Evolutionary conservation across 805 yeast species (phyloP).

Genomic region (Hemisphaericaspora nanyangensis): DNA sequence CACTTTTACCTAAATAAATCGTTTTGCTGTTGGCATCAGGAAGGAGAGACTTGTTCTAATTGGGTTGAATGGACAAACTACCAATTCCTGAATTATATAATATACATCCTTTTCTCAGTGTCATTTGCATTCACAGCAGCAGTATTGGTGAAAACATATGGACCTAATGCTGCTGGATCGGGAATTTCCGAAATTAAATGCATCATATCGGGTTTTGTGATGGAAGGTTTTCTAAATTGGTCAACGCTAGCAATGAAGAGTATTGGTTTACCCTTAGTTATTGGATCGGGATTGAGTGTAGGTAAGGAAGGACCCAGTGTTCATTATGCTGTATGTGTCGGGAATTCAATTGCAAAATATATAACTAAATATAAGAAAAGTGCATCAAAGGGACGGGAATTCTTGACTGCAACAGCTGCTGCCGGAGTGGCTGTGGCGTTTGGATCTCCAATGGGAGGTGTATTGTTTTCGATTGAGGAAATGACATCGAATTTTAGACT

Average conservation of each 20-base stretch:
- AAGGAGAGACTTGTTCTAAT: constrained; percentile 46
- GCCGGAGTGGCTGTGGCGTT: constrained; percentile 99
- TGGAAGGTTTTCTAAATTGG: constrained; percentile 72
- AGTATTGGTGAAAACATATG: constrained; percentile 59
- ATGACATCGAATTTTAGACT: constrained; percentile 71
- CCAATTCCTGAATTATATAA: constrained; percentile 45
- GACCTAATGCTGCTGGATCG: constrained; percentile 94
- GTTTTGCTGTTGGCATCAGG: constrained; percentile 79
- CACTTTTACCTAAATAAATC: constrained; percentile 66
- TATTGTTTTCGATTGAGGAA: constrained; percentile 88
- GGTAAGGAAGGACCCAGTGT: constrained; percentile 99
- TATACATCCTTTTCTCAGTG: constrained; percentile 58
- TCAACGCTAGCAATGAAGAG: constrained; percentile 73
- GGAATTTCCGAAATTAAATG: constrained; percentile 97
- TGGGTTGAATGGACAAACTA: constrained; percentile 68
- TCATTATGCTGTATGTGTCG: constrained; percentile 97
- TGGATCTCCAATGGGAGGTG: constrained; percentile 97
- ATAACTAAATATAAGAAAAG: constrained; percentile 44
- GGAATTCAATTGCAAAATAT: constrained; percentile 64
- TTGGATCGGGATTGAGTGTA: constrained; percentile 87
- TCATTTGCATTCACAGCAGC: constrained; percentile 65
- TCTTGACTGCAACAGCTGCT: constrained; percentile 86
- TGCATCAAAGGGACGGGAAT: constrained; percentile 49
- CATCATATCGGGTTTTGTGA: constrained; percentile 83
- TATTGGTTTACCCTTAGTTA: constrained; percentile 80